Conservation (phyloP, 306 rosid genomes). For the Cucurbita moschata region DNA sequence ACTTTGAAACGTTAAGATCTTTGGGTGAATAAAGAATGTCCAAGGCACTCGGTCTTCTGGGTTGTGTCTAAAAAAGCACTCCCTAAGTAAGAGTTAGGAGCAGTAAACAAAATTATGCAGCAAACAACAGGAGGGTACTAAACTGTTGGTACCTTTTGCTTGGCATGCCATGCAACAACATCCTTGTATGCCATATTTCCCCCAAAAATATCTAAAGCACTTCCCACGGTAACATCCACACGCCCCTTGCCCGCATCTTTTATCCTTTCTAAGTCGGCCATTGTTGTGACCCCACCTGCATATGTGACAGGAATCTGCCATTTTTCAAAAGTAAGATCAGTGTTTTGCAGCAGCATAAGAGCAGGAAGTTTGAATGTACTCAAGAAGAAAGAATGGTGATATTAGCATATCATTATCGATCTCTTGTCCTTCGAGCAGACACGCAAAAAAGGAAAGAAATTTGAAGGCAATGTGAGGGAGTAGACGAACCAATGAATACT, state of each 20-base stretch:
- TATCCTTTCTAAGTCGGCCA: constrained; percentile 77
- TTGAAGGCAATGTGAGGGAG: neutral
- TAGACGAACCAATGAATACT: constrained; percentile 65
- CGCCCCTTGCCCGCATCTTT: constrained; percentile 53
- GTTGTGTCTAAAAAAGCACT: neutral
- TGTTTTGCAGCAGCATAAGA: neutral
- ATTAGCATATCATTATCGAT: neutral
- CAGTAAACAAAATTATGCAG: constrained; percentile 1
- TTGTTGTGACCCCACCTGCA: constrained; percentile 78
- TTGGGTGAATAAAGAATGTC: neutral
- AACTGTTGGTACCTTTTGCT: constrained; percentile 26
- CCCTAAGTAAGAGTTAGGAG: neutral
- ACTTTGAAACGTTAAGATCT: neutral
- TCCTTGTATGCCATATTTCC: constrained; percentile 48
- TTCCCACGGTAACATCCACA: constrained; percentile 76
- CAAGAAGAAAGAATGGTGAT: neutral
- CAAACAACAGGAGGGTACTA: constrained; percentile 7
- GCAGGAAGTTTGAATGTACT: neutral
- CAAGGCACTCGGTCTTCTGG: neutral
- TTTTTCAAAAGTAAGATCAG: constrained; percentile 2
- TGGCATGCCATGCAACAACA: constrained; percentile 73
- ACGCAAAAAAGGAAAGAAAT: neutral
- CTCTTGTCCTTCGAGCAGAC: neutral
- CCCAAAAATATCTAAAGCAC: constrained; percentile 80
- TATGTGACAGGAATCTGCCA: constrained; percentile 82